These are phyloP conservation scores for Didymellaceae sp. DNA, from an alignment of 2,329 filamentous ascomycete species.

Conservation along the genomic window DNA sequence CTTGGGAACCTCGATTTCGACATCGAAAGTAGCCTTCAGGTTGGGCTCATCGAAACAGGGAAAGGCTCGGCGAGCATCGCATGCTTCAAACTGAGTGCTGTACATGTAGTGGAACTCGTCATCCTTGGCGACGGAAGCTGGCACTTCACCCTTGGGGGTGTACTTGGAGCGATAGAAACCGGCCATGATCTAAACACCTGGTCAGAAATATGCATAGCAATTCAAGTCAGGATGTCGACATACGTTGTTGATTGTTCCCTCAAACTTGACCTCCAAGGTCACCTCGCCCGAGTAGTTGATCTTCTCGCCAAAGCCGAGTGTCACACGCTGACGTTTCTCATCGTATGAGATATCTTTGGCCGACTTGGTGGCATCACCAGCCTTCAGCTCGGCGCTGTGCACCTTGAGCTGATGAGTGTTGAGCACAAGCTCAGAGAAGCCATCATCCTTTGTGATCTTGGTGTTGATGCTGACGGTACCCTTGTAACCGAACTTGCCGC, in stretches of 20 bases:
- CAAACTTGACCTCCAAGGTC: slow-evolving; percentile 72
- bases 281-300: slow-evolving; percentile 72
- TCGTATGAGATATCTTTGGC: slow-evolving; percentile 79
- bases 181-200: slow-evolving; percentile 65
- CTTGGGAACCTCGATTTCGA: slow-evolving; percentile 87
- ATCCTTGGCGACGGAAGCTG: slow-evolving; percentile 78
- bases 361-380: slow-evolving; percentile 63
- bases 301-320: slow-evolving; percentile 75
- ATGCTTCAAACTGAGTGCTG: slow-evolving; percentile 97
- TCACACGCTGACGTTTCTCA: slow-evolving; percentile 81
- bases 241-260: slow-evolving; percentile 83
- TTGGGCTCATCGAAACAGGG: slow-evolving; percentile 99
- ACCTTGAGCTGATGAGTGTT: slow-evolving; percentile 88
- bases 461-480: slow-evolving; percentile 83
- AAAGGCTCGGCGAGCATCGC: slow-evolving; percentile 92
- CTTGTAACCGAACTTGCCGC: slow-evolving; percentile 79
- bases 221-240: slow-evolving; percentile 1
- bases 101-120: slow-evolving; percentile 71
- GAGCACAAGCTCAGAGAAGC: slow-evolving; percentile 76
- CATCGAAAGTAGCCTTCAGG: slow-evolving; percentile 93
- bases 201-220: background rate
- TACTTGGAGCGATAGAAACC: slow-evolving; percentile 96
- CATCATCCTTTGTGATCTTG: slow-evolving; percentile 67
- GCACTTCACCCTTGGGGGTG: slow-evolving; percentile 75
- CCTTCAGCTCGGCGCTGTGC: slow-evolving; percentile 66